These are phyloP conservation scores for Porphyrellus cyaneotinctus DNA, from an alignment of 768 basidiomycete species.

Conservation along the genomic window DNA sequence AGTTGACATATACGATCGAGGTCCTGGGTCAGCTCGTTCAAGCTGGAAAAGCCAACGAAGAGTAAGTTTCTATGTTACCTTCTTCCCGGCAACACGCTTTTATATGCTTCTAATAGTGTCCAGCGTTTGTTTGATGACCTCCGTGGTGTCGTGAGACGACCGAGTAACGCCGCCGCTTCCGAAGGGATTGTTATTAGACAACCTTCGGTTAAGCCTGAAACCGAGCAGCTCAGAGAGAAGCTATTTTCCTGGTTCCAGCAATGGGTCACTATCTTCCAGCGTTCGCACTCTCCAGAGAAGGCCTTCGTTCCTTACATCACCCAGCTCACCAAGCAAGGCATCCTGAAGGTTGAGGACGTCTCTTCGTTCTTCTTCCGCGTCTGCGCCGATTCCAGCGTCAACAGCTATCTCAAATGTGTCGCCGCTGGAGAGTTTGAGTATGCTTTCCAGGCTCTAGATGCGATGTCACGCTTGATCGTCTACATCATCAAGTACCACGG, in stretches of 20 bases:
- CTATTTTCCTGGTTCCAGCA: slow-evolving; percentile 83
- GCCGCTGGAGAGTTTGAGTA: slow-evolving; percentile 68
- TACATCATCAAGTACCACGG: slow-evolving; percentile 99
- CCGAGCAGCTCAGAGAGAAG: slow-evolving; percentile 71
- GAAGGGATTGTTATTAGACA: slow-evolving; percentile 40
- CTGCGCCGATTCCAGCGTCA: slow-evolving; percentile 91
- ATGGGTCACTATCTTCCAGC: slow-evolving; percentile 94
- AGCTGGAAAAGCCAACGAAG: slow-evolving; percentile 76
- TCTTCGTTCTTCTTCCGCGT: slow-evolving; percentile 99
- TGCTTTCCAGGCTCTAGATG: slow-evolving; percentile 91
- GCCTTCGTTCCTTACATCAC: slow-evolving; percentile 95
- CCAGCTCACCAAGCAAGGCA: slow-evolving; percentile 94
- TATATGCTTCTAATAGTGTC: slow-evolving; percentile 42
- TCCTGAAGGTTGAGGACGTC: slow-evolving; percentile 91
- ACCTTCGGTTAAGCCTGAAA: slow-evolving; percentile 61
- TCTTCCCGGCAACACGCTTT: not conserved
- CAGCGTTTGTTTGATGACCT: slow-evolving; percentile 78
- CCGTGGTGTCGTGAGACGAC: slow-evolving; percentile 54
- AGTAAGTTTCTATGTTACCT: slow-evolving; percentile 48
- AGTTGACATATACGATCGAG: slow-evolving; percentile 78
- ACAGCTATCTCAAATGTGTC: slow-evolving; percentile 75
- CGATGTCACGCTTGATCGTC: slow-evolving; percentile 90
- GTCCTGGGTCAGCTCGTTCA: slow-evolving; percentile 71
- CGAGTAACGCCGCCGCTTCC: slow-evolving; percentile 36
- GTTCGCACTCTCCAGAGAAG: slow-evolving; percentile 87